Evolutionary conservation across 1,284 basidiomycete species (phyloP).

Genomic region (Ganoderma leucocontextum): DNA sequence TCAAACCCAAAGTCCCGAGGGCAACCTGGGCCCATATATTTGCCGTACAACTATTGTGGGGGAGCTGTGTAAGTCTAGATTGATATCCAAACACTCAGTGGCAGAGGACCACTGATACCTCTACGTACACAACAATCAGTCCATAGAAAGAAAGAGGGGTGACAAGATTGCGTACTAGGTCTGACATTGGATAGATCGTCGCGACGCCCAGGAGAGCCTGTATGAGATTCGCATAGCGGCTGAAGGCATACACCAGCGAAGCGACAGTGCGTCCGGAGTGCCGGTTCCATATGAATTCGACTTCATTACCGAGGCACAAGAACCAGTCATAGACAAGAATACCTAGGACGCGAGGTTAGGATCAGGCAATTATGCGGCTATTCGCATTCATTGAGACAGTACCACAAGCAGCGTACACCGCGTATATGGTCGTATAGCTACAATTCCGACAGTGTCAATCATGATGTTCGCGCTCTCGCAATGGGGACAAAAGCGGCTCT

Average conservation of each 20-base stretch:
- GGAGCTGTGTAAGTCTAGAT: not conserved
- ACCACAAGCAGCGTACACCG: not conserved
- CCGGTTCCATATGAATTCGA: not conserved
- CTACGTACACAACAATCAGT: not conserved
- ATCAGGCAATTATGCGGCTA: not conserved
- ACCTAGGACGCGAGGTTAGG: not conserved
- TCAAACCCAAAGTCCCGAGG: not conserved
- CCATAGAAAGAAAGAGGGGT: too few species aligned
- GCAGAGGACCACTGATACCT: not conserved
- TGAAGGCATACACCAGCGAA: not conserved
- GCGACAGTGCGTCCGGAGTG: not conserved
- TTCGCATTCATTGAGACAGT: not conserved
- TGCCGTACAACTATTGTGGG: not conserved
- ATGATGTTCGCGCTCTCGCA: not conserved
- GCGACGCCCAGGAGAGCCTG: not conserved
- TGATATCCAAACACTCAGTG: not conserved
- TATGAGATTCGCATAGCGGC: not conserved
- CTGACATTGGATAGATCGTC: not conserved
- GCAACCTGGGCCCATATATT: not conserved
- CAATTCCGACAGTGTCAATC: too few species aligned
- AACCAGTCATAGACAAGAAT: not conserved
- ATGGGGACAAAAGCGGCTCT: not conserved
- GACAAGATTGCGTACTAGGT: not conserved
- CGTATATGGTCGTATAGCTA: not conserved
- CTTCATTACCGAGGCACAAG: not conserved